Conservation (phyloP, 2,329 filamentous ascomycete genomes). For the Ilyonectria mors-panacis region DNA sequence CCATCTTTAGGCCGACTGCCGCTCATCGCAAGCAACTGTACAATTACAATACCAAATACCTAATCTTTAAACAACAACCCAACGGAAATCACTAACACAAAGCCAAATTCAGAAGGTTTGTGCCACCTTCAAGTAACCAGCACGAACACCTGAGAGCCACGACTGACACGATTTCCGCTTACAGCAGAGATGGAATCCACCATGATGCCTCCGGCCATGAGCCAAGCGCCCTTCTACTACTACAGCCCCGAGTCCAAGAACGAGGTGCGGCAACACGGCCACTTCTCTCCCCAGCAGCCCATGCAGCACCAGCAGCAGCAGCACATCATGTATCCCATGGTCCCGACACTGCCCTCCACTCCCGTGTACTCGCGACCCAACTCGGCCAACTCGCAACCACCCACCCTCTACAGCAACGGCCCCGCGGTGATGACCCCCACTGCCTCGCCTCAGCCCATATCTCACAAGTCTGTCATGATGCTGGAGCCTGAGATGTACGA, state of each 20-base stretch:
- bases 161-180: constrained; percentile 36
- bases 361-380: constrained; percentile 76
- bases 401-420: constrained; percentile 70
- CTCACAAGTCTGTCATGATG: constrained; percentile 83
- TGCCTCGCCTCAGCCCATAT: constrained; percentile 80
- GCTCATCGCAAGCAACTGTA: constrained; percentile 43
- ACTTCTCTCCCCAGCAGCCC: constrained; percentile 76
- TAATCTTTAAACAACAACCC: constrained; percentile 45
- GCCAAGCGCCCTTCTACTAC: constrained; percentile 87
- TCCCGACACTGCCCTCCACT: constrained; percentile 73
- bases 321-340: constrained; percentile 67
- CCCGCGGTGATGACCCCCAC: constrained; percentile 80
- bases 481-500: constrained; percentile 82
- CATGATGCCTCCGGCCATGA: constrained; percentile 74
- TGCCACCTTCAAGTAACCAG: constrained; percentile 38
- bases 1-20: constrained; percentile 47
- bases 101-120: constrained; percentile 41
- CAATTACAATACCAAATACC: constrained; percentile 41
- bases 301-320: constrained; percentile 52
- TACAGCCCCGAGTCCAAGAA: constrained; percentile 84
- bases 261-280: constrained; percentile 73
- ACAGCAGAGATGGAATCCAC: constrained; percentile 74
- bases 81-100: constrained; percentile 32
- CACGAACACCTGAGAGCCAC: constrained; percentile 13
- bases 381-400: constrained; percentile 76